phyloP scores from a whole-genome alignment of 1,139 yeast species.

The Kodamaea plutei region DNA sequence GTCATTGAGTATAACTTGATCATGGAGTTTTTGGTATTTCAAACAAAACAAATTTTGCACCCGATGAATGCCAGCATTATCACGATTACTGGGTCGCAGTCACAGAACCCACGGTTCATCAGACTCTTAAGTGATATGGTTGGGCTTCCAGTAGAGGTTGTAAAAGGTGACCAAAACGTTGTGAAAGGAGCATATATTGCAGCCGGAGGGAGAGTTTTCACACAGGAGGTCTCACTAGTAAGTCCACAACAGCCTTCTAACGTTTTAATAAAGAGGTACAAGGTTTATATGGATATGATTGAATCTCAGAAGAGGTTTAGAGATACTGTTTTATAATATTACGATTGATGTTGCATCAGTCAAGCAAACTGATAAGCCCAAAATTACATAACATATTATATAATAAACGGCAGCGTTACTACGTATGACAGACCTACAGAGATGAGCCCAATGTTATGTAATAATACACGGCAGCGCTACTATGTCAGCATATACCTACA shows the following conservation, averaged over 20 bases:
- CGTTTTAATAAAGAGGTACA: constrained; percentile 22
- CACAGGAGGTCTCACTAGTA: constrained; percentile 6
- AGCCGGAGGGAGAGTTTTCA: constrained; percentile 9
- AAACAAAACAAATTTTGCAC: constrained; percentile 37
- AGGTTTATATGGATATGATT: constrained; percentile 33
- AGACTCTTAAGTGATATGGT: constrained; percentile 24
- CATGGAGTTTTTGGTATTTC: constrained; percentile 50
- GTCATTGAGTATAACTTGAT: constrained; percentile 40
- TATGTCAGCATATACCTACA: too few species aligned
- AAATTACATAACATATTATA: too few species aligned
- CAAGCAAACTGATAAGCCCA: too few species aligned
- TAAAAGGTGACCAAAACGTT: constrained; percentile 25
- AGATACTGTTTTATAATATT: too few species aligned
- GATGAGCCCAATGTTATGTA: too few species aligned
- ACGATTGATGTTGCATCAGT: too few species aligned
- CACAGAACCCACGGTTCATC: constrained; percentile 41
- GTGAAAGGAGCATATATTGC: constrained; percentile 37
- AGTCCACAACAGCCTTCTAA: constrained; percentile 2
- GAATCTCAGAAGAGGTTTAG: constrained; percentile 28
- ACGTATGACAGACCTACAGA: too few species aligned
- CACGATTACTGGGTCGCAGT: constrained; percentile 48
- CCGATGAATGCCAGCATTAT: constrained; percentile 23
- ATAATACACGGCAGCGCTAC: too few species aligned
- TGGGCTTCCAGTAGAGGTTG: constrained; percentile 17
- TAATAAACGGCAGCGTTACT: too few species aligned